Evolutionary conservation across 1,139 yeast genomes (phyloP).

Genomic region (Sugiyamaella grinbergsii): DNA sequence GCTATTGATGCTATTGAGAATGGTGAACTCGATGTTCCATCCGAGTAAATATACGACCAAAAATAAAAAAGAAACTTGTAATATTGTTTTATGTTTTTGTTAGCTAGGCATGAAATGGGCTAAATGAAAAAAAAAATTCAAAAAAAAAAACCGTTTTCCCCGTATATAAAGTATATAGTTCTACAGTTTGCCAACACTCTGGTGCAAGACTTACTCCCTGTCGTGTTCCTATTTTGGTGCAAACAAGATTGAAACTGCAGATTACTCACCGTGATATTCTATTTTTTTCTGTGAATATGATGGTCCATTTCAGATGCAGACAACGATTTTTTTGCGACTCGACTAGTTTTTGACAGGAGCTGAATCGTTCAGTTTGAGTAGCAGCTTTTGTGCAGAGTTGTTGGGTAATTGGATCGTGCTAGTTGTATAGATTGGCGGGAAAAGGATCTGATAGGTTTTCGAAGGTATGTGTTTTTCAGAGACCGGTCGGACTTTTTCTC

Average conservation of each 20-base stretch:
- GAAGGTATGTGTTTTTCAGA: too few relatives aligned
- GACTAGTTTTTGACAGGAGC: too few relatives aligned
- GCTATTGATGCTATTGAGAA: slow-evolving; percentile 96
- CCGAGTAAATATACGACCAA: slow-evolving; percentile 30
- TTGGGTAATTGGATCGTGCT: too few relatives aligned
- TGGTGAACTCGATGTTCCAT: slow-evolving; percentile 81
- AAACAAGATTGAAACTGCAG: slow-evolving; percentile 79
- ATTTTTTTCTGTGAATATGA: slow-evolving; percentile 45
- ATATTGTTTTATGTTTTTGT: slow-evolving; percentile 25
- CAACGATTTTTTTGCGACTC: slow-evolving; percentile 21
- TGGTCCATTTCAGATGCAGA: slow-evolving; percentile 54
- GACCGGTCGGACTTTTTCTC: too few relatives aligned
- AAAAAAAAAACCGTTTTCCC: slow-evolving; percentile 2
- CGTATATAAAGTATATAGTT: slow-evolving; percentile 17
- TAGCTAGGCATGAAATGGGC: slow-evolving; percentile 29
- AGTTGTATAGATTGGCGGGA: too few relatives aligned
- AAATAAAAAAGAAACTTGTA: slow-evolving; percentile 16
- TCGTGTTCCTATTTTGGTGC: slow-evolving; percentile 92
- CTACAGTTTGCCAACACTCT: slow-evolving; percentile 88
- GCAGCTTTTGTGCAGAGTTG: too few relatives aligned
- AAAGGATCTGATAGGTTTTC: too few relatives aligned
- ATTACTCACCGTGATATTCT: slow-evolving; percentile 70
- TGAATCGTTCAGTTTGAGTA: too few relatives aligned
- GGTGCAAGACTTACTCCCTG: slow-evolving; percentile 58
- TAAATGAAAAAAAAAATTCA: slow-evolving; percentile 13